phyloP scores from a whole-genome alignment of 2,329 filamentous ascomycete species.

The Fusarium sp. region DNA sequence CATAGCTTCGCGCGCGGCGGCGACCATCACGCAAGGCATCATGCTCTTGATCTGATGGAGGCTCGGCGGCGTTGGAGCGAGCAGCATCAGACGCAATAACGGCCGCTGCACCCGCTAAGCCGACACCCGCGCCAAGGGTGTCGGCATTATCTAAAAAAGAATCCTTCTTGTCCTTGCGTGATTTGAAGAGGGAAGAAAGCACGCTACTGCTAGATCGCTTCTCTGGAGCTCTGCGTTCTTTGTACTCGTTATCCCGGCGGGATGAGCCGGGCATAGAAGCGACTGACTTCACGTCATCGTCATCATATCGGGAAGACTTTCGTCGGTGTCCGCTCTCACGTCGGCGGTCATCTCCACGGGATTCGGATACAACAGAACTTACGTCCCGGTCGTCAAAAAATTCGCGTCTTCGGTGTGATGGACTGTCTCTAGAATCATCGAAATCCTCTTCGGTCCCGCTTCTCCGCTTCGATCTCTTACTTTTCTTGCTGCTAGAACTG shows the following conservation, averaged over 20 bases:
- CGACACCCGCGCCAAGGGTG: slow-evolving; percentile 79
- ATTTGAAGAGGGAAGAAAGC: slow-evolving; percentile 66
- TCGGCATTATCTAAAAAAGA: slow-evolving; percentile 82
- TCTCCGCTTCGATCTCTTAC: slow-evolving; percentile 58
- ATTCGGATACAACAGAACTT: slow-evolving; percentile 65
- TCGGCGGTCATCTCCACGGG: slow-evolving; percentile 53
- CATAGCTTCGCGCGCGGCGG: slow-evolving; percentile 47
- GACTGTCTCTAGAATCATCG: slow-evolving; percentile 54
- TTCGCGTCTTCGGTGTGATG: slow-evolving; percentile 58
- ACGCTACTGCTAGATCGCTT: slow-evolving; percentile 60
- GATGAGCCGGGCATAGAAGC: slow-evolving; percentile 55
- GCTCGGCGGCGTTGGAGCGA: slow-evolving; percentile 64
- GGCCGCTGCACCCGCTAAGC: slow-evolving; percentile 68
- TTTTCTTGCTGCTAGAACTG: slow-evolving; percentile 58
- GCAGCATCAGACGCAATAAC: slow-evolving; percentile 58
- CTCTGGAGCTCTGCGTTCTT: slow-evolving; percentile 52
- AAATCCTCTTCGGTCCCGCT: slow-evolving; percentile 56
- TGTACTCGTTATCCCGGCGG: slow-evolving; percentile 53
- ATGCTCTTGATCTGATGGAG: slow-evolving; percentile 58
- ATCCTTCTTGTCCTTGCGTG: slow-evolving; percentile 61
- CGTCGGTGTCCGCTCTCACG: slow-evolving; percentile 54
- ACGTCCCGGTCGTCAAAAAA: slow-evolving; percentile 63
- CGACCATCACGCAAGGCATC: slow-evolving; percentile 45
- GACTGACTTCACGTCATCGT: slow-evolving; percentile 64
- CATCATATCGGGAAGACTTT: slow-evolving; percentile 58